Evolutionary conservation across 306 rosid species (phyloP).

Genomic region (barrel medic (Medicago truncatula)): MtrunA17r5.0-ANR NC_053044.1:47912001-47912500

Average conservation of each 20-base stretch:
- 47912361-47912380: neutral
- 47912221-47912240: neutral
- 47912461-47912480: neutral
- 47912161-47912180: neutral
- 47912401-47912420: neutral
- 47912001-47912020: neutral
- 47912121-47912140: constrained; percentile 8
- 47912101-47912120: neutral
- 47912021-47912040: neutral
- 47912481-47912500: constrained; percentile 1
- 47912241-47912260: constrained; percentile 3
- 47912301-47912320: neutral
- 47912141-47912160: neutral
- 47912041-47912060: neutral
- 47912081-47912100: constrained; percentile 11
- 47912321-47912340: constrained; percentile 1
- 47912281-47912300: neutral
- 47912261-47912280: neutral
- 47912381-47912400: constrained; percentile 2
- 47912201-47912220: neutral
- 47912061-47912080: constrained; percentile 23
- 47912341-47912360: constrained; percentile 18
- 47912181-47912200: neutral
- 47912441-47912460: neutral
- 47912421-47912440: neutral